phyloP scores from a whole-genome alignment of 306 rosid species.

The Prunus salicina region DNA sequence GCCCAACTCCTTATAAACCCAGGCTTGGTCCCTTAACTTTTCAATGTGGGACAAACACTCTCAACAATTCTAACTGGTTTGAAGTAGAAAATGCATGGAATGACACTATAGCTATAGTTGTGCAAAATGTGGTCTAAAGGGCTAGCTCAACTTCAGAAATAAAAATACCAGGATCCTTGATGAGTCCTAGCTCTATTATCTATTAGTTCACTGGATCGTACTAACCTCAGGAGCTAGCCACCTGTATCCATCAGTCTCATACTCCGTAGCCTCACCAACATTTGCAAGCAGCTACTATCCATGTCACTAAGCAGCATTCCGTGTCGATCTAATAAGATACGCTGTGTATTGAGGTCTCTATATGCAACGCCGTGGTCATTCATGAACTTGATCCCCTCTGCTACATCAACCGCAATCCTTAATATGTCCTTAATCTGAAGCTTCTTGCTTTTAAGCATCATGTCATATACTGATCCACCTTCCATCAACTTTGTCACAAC shows the following conservation, averaged over 20 bases:
- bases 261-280: conserved; percentile 81
- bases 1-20: too few species aligned
- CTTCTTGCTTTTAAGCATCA: conserved; percentile 74
- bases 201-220: conserved; percentile 21
- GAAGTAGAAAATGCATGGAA: background rate
- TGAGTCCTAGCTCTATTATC: background rate
- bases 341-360: conserved; percentile 78
- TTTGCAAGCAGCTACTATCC: conserved; percentile 83
- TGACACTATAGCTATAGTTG: background rate
- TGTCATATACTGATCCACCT: conserved; percentile 79
- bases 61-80: background rate
- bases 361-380: conserved; percentile 82
- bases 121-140: background rate
- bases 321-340: conserved; percentile 75
- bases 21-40: too few species aligned
- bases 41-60: too few species aligned
- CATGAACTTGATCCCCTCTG: conserved; percentile 88
- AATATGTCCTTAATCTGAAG: conserved; percentile 67
- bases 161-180: background rate
- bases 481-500: conserved; percentile 86
- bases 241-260: conserved; percentile 92
- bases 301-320: conserved; percentile 88
- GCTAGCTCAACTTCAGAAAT: background rate
- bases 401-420: conserved; percentile 78
- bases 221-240: conserved; percentile 99